Evolutionary conservation across 2,329 filamentous ascomycete genomes (phyloP).

Genomic region (Phoma sp.): DNA sequence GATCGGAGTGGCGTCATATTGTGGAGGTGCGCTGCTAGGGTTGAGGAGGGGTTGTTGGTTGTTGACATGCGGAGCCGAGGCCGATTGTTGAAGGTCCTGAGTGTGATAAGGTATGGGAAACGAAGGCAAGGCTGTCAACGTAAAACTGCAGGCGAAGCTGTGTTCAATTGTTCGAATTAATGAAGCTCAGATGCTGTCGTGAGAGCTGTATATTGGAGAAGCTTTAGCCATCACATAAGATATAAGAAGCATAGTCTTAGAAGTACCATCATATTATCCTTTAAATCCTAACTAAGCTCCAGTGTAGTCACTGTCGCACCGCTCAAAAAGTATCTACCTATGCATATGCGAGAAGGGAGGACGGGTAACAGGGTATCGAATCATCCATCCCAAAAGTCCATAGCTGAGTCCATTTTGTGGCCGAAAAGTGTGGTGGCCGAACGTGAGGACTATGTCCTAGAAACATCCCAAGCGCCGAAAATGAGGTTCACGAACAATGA

Average conservation of each 20-base stretch:
- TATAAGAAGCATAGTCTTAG: neutral
- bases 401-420: slow-evolving; percentile 29
- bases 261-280: slow-evolving; percentile 13
- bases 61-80: slow-evolving; percentile 7
- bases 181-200: too few relatives aligned
- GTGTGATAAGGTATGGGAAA: neutral
- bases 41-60: neutral
- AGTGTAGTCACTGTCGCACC: slow-evolving; percentile 2
- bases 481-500: slow-evolving; percentile 27
- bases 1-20: neutral
- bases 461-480: slow-evolving; percentile 21
- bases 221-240: too few relatives aligned
- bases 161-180: too few relatives aligned
- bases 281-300: slow-evolving; percentile 2
- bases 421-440: slow-evolving; percentile 21
- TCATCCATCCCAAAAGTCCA: slow-evolving; percentile 27
- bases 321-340: slow-evolving; percentile 17
- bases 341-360: slow-evolving; percentile 21
- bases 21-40: neutral
- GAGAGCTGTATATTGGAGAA: too few relatives aligned
- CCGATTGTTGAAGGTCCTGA: neutral
- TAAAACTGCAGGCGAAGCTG: neutral
- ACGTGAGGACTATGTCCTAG: slow-evolving; percentile 16
- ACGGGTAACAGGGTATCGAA: slow-evolving; percentile 37
- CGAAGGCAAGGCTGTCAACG: slow-evolving; percentile 1